These are phyloP conservation scores for Debaryomycetaceae sp. DNA, from an alignment of 1,139 yeast species.

Conservation along the genomic window DNA sequence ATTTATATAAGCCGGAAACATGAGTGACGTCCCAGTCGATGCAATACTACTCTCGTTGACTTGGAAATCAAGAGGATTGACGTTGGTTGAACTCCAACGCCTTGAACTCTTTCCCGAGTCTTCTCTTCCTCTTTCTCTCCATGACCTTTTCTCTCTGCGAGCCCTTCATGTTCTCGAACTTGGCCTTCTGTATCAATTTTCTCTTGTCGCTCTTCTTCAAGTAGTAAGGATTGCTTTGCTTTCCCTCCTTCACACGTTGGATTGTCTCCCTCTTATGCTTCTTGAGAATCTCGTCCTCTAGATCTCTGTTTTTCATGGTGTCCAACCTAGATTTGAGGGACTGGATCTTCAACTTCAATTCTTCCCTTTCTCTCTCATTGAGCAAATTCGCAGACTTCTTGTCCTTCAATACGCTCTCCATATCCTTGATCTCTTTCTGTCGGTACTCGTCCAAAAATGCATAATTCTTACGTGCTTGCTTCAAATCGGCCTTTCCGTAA, in stretches of 20 bases:
- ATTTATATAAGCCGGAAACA: not conserved
- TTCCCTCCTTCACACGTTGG: constrained; percentile 45
- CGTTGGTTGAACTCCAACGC: constrained; percentile 54
- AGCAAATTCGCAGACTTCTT: constrained; percentile 46
- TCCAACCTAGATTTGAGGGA: constrained; percentile 74
- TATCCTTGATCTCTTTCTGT: constrained; percentile 60
- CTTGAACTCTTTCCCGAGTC: constrained; percentile 86
- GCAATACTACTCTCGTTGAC: too few relatives aligned
- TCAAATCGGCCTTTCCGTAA: constrained; percentile 75
- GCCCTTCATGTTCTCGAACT: constrained; percentile 79
- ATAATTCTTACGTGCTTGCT: constrained; percentile 68
- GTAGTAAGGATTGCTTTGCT: constrained; percentile 51
- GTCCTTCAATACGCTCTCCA: constrained; percentile 56
- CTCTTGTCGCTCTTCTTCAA: constrained; percentile 80
- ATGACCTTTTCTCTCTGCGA: constrained; percentile 82
- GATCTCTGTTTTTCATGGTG: constrained; percentile 70
- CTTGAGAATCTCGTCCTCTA: constrained; percentile 62
- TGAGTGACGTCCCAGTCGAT: not conserved
- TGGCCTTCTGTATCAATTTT: constrained; percentile 82
- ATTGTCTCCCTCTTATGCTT: constrained; percentile 49
- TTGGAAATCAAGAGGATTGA: not conserved
- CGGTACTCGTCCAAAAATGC: constrained; percentile 84
- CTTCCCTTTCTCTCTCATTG: constrained; percentile 47
- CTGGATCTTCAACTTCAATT: constrained; percentile 52
- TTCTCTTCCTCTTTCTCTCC: constrained; percentile 92